Evolutionary conservation across 257 asterid species (phyloP).

Genomic region (Salvia splendens): DNA sequence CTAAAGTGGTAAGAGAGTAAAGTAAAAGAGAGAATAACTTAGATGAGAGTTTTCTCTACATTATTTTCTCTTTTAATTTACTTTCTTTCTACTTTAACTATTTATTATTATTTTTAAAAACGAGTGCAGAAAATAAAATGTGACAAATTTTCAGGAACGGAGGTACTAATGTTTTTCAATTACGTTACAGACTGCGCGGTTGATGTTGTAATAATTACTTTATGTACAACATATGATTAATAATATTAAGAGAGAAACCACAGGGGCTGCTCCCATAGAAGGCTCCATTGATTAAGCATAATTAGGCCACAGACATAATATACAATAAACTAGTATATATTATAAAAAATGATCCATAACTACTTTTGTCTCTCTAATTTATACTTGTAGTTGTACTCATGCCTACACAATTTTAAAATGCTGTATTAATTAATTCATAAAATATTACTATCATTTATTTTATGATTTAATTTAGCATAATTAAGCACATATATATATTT

Average conservation of each 20-base stretch:
- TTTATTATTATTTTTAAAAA: too few relatives aligned
- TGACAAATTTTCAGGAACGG: too few relatives aligned
- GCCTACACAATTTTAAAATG: neutral
- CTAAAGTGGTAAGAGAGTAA: too few relatives aligned
- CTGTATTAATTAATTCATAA: neutral
- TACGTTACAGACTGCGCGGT: slow-evolving; percentile 40
- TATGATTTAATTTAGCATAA: too few relatives aligned
- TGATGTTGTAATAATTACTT: slow-evolving; percentile 38
- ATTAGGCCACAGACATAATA: slow-evolving; percentile 22
- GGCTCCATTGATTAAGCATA: slow-evolving; percentile 38
- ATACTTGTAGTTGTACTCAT: neutral
- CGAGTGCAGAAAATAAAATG: too few relatives aligned
- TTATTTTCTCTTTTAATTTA: too few relatives aligned
- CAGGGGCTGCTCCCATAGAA: slow-evolving; percentile 33
- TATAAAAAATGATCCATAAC: neutral
- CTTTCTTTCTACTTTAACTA: too few relatives aligned
- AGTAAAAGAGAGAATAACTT: too few relatives aligned
- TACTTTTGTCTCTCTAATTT: neutral
- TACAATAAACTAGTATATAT: neutral
- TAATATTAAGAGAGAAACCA: slow-evolving; percentile 26
- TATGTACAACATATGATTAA: slow-evolving; percentile 34
- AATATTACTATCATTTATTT: too few relatives aligned
- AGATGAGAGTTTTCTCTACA: too few relatives aligned
- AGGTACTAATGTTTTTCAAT: slow-evolving; percentile 31
- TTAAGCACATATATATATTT: too few relatives aligned